Evolutionary conservation across 192 early-diverging fungal genomes (phyloP).

Genomic region (Coemansia sp.): DNA sequence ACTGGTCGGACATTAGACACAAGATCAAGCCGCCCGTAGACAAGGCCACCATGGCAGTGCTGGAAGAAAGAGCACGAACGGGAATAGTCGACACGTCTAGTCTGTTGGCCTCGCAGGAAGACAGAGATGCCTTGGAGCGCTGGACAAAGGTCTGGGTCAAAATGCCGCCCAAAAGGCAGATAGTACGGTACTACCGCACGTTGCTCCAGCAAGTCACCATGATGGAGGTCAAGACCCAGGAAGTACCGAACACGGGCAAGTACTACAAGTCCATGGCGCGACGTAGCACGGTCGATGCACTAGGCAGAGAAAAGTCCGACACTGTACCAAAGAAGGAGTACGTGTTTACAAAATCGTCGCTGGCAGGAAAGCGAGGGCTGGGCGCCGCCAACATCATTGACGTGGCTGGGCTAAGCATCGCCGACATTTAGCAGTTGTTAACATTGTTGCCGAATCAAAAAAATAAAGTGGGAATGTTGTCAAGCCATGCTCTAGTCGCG

Average conservation of each 20-base stretch:
- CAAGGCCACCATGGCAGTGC: conserved; percentile 14
- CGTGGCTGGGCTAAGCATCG: conserved; percentile 1
- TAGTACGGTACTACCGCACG: conserved; percentile 27
- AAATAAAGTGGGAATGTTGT: not conserved
- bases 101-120: not conserved
- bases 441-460: not conserved
- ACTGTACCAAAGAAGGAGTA: conserved; percentile 15
- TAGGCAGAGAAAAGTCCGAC: conserved; percentile 15
- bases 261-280: conserved; percentile 11
- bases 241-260: conserved; percentile 17
- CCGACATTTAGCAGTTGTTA: not conserved
- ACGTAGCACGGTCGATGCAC: not conserved
- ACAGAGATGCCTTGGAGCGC: not conserved
- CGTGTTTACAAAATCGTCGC: conserved; percentile 15
- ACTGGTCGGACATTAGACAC: conserved; percentile 23
- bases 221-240: conserved; percentile 12
- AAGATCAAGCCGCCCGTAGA: conserved; percentile 28
- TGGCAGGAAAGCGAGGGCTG: conserved; percentile 19
- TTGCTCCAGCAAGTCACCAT: conserved; percentile 22
- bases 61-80: conserved; percentile 28
- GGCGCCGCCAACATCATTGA: conserved; percentile 23
- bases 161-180: conserved; percentile 20
- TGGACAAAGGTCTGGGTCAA: conserved; percentile 41
- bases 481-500: conserved; percentile 14
- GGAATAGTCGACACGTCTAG: conserved; percentile 8